These are phyloP conservation scores for Eucalyptus cloeziana DNA, from an alignment of 345 rosid species.

Conservation along the genomic window DNA sequence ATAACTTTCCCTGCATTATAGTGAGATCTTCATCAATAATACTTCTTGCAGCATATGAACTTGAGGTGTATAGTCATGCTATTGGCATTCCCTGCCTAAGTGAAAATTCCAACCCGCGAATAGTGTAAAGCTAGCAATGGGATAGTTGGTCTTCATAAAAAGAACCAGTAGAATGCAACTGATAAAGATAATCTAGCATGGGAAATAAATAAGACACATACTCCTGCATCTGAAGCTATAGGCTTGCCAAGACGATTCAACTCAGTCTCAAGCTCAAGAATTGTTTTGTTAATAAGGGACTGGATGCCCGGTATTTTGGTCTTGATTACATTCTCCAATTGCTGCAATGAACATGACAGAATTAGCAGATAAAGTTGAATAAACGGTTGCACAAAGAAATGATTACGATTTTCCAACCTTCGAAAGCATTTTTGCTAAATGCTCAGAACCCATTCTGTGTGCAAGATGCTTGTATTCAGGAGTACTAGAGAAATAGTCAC, in stretches of 20 bases:
- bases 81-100: background rate
- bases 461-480: conserved; percentile 97
- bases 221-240: conserved; percentile 97
- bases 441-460: conserved; percentile 95
- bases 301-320: conserved; percentile 94
- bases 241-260: conserved; percentile 96
- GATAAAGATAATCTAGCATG: background rate
- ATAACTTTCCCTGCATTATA: conserved; percentile 78
- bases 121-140: background rate
- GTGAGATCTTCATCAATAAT: background rate
- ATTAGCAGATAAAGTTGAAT: background rate
- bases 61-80: background rate
- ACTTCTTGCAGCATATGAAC: background rate
- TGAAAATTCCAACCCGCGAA: background rate
- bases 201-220: conserved; percentile 15
- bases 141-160: background rate
- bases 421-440: conserved; percentile 92
- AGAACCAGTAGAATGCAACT: background rate
- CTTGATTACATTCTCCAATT: conserved; percentile 95
- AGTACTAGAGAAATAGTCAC: conserved; percentile 77
- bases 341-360: conserved; percentile 32
- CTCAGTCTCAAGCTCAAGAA: conserved; percentile 79
- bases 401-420: conserved; percentile 30
- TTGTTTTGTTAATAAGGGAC: conserved; percentile 86
- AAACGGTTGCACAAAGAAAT: background rate